Evolutionary conservation across 139 green algal species (phyloP), one percentile per base, ranked within the genome.

Genomic region (Tetradesmus lagerheimii): DNA sequence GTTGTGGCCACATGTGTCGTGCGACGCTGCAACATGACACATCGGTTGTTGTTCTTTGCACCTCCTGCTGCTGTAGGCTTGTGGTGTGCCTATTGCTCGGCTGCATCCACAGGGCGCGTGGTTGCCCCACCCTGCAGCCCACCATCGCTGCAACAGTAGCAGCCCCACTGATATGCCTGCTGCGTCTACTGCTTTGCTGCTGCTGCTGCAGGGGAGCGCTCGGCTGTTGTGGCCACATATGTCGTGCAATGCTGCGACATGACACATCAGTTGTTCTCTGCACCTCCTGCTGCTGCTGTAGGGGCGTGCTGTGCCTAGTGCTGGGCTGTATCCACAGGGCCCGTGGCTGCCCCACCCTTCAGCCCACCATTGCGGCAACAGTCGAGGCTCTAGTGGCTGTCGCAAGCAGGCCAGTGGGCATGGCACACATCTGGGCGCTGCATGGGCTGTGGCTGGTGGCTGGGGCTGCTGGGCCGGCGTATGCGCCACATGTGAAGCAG

Each of bases 371-470:
- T 27, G 76, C 76, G 0, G 38, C 67, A 37, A 88, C 91, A 25
- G 93, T 91, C 29, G 94, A 93, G 1, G 95, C 93, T 11, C 93
- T 98, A 31, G 81, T 96, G 25, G 93, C 94, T 0, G 91, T 95
- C 5, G 95, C 94, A 1, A 88, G 88, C 9, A 89, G 91, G 11
- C 93, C 94, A 35, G 45, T 67, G 2, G 66, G 87, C 62, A 47
- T 75, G n/a, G 87, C 91, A 47, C 90, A 83, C 62, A 89, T 96
- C 38, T 98, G 97, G 96, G 91, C 96, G 18, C 92, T 99, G 71
- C 97, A 99, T 84, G 94, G 92, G 78, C 93, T 99, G 77, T 95
- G 92, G 86, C 92, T 98, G 66, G 90, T 93, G 23, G 95, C 96
- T n/a, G 89, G 94, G 37, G 92, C 95, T 25, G 95, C 96, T 0